Evolutionary conservation across 306 rosid species (phyloP).

Genomic region (Trifolium repens): DNA sequence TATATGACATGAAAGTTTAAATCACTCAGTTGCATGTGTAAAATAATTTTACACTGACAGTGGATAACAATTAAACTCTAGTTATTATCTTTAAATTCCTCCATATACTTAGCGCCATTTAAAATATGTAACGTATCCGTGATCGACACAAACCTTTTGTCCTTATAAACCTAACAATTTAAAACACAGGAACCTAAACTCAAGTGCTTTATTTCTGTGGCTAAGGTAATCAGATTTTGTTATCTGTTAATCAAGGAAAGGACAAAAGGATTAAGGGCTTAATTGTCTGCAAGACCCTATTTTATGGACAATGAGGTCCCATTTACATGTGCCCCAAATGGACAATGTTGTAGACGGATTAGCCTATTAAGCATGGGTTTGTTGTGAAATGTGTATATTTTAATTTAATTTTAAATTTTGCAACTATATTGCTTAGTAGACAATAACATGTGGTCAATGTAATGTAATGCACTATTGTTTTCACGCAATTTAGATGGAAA

Average conservation of each 20-base stretch:
- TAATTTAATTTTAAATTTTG: slow-evolving; percentile 8
- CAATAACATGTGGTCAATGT: slow-evolving; percentile 38
- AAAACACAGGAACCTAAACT: slow-evolving; percentile 34
- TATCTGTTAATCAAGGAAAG: slow-evolving; percentile 41
- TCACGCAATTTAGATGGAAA: slow-evolving; percentile 14
- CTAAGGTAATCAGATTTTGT: slow-evolving; percentile 42
- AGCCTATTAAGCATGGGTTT: slow-evolving; percentile 36
- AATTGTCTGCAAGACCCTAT: slow-evolving; percentile 37
- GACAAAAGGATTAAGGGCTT: slow-evolving; percentile 47
- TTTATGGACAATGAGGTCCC: slow-evolving; percentile 46
- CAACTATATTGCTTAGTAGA: slow-evolving; percentile 25
- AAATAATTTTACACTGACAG: too few species aligned
- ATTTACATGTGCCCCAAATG: slow-evolving; percentile 52
- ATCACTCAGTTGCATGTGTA: too few species aligned
- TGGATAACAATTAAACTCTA: too few species aligned
- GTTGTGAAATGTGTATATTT: slow-evolving; percentile 20
- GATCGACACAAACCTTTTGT: slow-evolving; percentile 5
- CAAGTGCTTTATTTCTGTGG: slow-evolving; percentile 44
- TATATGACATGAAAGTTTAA: too few species aligned
- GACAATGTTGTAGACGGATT: slow-evolving; percentile 41
- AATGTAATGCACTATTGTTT: slow-evolving; percentile 16
- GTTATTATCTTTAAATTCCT: too few species aligned
- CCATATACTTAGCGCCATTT: too few species aligned
- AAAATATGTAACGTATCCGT: too few species aligned
- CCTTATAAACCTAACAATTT: slow-evolving; percentile 25